Evolutionary conservation across 2,329 filamentous ascomycete genomes (phyloP), one percentile per base, ranked within the genome.

Genomic region (Tothia fuscella): DNA sequence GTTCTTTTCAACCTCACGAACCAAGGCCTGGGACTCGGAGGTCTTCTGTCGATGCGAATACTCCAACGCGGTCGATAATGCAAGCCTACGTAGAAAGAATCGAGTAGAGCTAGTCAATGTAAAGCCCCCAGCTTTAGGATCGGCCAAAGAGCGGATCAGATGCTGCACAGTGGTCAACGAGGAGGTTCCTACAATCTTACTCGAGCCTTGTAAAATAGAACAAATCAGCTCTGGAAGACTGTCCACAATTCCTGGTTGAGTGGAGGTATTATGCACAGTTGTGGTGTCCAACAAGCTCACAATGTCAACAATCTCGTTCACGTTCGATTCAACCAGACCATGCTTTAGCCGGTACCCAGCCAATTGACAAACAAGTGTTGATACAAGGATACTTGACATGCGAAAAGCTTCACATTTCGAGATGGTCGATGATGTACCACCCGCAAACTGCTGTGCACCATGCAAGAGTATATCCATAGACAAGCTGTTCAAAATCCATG

Each of bases 141-240:
- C 30, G 13, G 32, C 19, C 6, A 43, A 26, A 6, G 22, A 29
- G 17, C 3, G 10, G 19, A 24, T 26, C 19, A 43, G 10, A 14
- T 9, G 29, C 6, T 22, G 21, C 22, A 43, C 14, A 14, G 22
- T 34, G 9, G 33, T 31, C n/a, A 34, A 41, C 3, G 29, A 3
- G 19, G 33, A 20, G 1, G 14, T 13, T 9, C 28, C 21, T 22
- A 31, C 24, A 4, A 41, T 6, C n/a, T 41, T 17, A 9, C 19
- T 24, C 7, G 20, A 17, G 29, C 21, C 24, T 6, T 25, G 21
- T 19, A 33, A 3, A 14, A 43, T 24, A 9, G 41, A 43, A 29
- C 19, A 37, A n/a, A 43, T 17, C 14, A 43, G 22, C 25, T 38
- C 41, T 26, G 41, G 41, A 19, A 43, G 33, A n/a, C 29, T 26